These are phyloP conservation scores for Gossypium rotundifolium DNA, from an alignment of 345 rosid genomes.

Conservation along the genomic window DNA sequence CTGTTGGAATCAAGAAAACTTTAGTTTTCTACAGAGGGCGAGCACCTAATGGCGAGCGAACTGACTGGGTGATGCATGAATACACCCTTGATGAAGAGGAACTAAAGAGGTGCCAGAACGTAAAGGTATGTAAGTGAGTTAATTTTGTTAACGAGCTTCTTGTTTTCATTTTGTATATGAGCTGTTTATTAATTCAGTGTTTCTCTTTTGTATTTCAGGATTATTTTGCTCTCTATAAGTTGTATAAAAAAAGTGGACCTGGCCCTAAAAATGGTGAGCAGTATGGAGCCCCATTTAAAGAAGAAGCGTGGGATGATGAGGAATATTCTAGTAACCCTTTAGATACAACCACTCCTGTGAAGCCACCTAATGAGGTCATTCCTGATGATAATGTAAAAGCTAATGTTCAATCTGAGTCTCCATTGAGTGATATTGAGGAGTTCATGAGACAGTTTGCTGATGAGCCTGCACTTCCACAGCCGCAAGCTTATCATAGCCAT, in stretches of 20 bases:
- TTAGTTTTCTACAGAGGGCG: conserved; percentile 78
- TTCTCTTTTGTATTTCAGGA: conserved; percentile 30
- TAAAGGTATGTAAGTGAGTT: conserved; percentile 37
- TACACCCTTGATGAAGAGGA: conserved; percentile 76
- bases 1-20: conserved; percentile 80
- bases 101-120: conserved; percentile 56
- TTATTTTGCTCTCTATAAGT: conserved; percentile 72
- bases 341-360: conserved; percentile 17
- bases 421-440: conserved; percentile 42
- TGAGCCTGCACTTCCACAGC: conserved; percentile 26
- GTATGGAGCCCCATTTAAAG: conserved; percentile 87
- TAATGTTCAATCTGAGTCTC: conserved; percentile 17
- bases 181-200: conserved; percentile 4
- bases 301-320: conserved; percentile 79
- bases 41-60: conserved; percentile 74
- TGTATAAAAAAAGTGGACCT: conserved; percentile 84
- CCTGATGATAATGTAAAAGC: conserved; percentile 21
- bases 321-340: conserved; percentile 25
- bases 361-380: conserved; percentile 22
- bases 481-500: conserved; percentile 4
- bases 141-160: background rate
- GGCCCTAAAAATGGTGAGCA: conserved; percentile 98
- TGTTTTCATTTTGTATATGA: background rate
- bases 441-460: conserved; percentile 32
- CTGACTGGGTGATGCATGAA: conserved; percentile 98